Percentiles rank a stretch among this genome's conserved stretches.
phyloP scores from a whole-genome alignment of 352 stramenopile genomes.

The Globisporangium cederbergense region DNA sequence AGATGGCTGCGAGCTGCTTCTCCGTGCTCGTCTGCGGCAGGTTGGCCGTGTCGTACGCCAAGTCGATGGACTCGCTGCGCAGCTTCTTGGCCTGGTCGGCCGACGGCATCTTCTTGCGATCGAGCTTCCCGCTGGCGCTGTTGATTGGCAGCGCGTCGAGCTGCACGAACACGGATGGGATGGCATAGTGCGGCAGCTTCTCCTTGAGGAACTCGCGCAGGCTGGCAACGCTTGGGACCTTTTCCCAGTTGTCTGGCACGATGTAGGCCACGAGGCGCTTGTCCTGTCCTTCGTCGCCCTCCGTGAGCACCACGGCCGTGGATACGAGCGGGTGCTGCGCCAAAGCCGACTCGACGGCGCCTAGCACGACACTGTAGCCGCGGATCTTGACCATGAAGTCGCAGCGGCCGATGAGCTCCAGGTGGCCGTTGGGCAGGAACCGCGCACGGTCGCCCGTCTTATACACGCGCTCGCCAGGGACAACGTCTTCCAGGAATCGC shows the following conservation, averaged over 20 bases:
- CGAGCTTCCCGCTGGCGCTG: slow-evolving; percentile 84
- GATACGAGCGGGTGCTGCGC: slow-evolving; percentile 81
- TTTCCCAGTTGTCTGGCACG: slow-evolving; percentile 71
- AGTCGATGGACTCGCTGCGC: slow-evolving; percentile 76
- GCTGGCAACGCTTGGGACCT: slow-evolving; percentile 54
- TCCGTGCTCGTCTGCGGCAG: slow-evolving; percentile 61
- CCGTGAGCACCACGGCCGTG: slow-evolving; percentile 88
- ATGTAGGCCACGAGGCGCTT: slow-evolving; percentile 93
- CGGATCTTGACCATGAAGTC: slow-evolving; percentile 97
- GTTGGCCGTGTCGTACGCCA: slow-evolving; percentile 34
- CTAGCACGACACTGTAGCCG: slow-evolving; percentile 92
- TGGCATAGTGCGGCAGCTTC: slow-evolving; percentile 81
- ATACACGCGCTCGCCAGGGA: slow-evolving; percentile 82
- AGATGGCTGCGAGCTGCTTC: slow-evolving; percentile 52
- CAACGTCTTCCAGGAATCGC: slow-evolving; percentile 70
- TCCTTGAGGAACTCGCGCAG: slow-evolving; percentile 67
- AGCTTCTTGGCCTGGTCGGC: slow-evolving; percentile 65
- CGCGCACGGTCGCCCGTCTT: slow-evolving; percentile 90
- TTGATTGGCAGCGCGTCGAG: slow-evolving; percentile 86
- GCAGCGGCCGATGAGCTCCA: slow-evolving; percentile 92
- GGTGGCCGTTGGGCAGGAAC: slow-evolving; percentile 86
- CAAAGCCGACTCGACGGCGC: slow-evolving; percentile 89
- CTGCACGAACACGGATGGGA: slow-evolving; percentile 78
- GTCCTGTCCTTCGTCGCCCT: slow-evolving; percentile 79
- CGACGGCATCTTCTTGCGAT: slow-evolving; percentile 84